Base-by-base conservation (phyloP, 1,284 basidiomycete genomes). In the Trametes polyzona region DNA sequence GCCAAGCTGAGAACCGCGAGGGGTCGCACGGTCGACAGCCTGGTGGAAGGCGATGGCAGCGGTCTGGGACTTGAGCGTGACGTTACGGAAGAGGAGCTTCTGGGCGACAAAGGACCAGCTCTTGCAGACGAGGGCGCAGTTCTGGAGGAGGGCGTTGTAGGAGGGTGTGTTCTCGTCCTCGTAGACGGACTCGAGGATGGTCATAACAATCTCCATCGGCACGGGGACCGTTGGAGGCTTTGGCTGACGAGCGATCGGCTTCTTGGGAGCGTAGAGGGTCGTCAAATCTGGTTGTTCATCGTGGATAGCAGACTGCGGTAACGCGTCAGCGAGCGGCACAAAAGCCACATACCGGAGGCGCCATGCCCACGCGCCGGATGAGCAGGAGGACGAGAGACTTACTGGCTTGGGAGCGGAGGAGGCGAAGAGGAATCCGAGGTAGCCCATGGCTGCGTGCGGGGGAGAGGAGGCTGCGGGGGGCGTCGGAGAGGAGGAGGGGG, bases 81-180 rank as follows among this genome's bases (percentile, higher is more conserved):
- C 80, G 49, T 76, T 73, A 56, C 76, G 75, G 71, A 89, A 90
- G 48, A 90, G 76, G 17, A 87, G 77, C 58, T 79, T 82, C 70
- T 90, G 88, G 0, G 84, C 78, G 30, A 79, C 74, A 26, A 72
- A 65, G 0, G 86, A 82, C 88, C 88, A 90, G 29, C 79, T 75
- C 66, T 74, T 78, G 76, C 80, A 88, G 24, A 90, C 85, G 44
- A 88, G 78, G 0, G 86, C 73, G 64, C 81, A 86, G 48, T 76
- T 70, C 47, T 68, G 70, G 47, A 90, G 77, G 32, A 87, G 71
- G 9, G 68, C 57, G 47, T 67, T 65, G 65, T 82, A 74, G 2
- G 73, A 66, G 21, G 74, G 61, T n/a, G 69, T 52, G 39, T 75
- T 68, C 23, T 77, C 72, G 52, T 77, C 72, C 54, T 75, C 72